Base-by-base conservation (phyloP, 345 rosid species). In the Noccaea bulbosa region DNA sequence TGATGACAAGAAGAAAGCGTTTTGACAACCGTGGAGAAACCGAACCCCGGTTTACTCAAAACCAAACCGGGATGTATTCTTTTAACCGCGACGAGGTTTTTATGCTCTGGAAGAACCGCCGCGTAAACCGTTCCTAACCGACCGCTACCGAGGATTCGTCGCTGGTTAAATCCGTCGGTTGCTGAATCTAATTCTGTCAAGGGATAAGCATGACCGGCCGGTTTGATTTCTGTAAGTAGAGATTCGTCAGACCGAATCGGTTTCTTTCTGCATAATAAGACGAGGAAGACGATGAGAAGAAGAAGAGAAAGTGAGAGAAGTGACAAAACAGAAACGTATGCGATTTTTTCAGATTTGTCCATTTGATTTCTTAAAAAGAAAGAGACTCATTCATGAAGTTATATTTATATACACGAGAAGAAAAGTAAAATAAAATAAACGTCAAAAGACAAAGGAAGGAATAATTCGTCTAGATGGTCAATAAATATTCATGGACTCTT, bases 51-150 rank as follows among this genome's bases (percentile, higher is more conserved):
- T 76, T 92, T 84, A 72, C 85, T 82, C 37, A 86, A 52, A 54
- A 92, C 92, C 30, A 87, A 78, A 53, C 86, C 75, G 11, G 96
- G 83, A 63, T 92, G 91, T 33, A 86, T 87, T 77, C 98, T 77
- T 75, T 92, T 92, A 6, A 86, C 86, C 2, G 91, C 92, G 1
- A 86, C 88, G 3, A 84, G 72, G 0, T 81, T 69, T 55, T 80
- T 81, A 4, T 79, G 81, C 1, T 45, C 27, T 8, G 84, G 51
- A 24, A 88, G 50, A 8, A 75, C 57, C 3, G 84, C 96, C 2
- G 87, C 83, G 47, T 86, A 92, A 10, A 89, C 91, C 2, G 86
- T 85, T 8, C 98, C 94, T 33, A 89, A 72, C 20, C 76, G 71
- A 41, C 94, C 96, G 39, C 57, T 72, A 0, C 94, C 96, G 20